These are phyloP conservation scores for Claviceps digitariae DNA, from an alignment of 2,329 filamentous ascomycete genomes.

Conservation along the genomic window DNA sequence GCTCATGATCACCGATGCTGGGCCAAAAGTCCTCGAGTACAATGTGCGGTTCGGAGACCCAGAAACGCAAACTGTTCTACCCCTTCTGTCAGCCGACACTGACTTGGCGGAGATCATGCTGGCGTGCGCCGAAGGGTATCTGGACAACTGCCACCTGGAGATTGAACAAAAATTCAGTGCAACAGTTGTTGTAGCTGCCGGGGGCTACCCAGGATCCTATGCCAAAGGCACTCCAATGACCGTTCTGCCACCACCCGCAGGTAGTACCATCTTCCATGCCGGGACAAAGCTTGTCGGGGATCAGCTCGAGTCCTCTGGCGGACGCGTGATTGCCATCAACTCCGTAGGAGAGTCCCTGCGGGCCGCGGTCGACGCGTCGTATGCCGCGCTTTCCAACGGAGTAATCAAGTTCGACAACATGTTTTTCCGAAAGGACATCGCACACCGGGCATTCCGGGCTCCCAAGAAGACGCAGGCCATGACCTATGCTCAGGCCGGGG, in stretches of 20 bases:
- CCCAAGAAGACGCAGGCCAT: constrained; percentile 40
- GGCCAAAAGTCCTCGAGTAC: constrained; percentile 79
- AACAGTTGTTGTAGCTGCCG: constrained; percentile 87
- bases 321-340: constrained; percentile 87
- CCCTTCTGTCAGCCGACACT: constrained; percentile 61
- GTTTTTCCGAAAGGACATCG: constrained; percentile 90
- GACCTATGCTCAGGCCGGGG: constrained; percentile 87
- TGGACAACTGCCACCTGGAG: constrained; percentile 56
- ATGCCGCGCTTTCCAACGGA: constrained; percentile 57
- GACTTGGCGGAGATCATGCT: constrained; percentile 84
- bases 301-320: constrained; percentile 64
- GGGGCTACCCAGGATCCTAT: constrained; percentile 80
- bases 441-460: constrained; percentile 54
- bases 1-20: constrained; percentile 77
- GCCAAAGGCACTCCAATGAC: constrained; percentile 57
- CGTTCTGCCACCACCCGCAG: constrained; percentile 30
- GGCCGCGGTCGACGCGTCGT: constrained; percentile 77
- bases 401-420: constrained; percentile 71
- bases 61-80: constrained; percentile 76
- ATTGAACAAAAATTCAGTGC: constrained; percentile 61
- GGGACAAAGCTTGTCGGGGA: constrained; percentile 57
- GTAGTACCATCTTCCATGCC: constrained; percentile 76
- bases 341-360: constrained; percentile 60
- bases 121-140: constrained; percentile 63
- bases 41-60: constrained; percentile 90